Base-by-base conservation (phyloP, 805 yeast genomes). In the Saccharomycopsis javanensis region DNA sequence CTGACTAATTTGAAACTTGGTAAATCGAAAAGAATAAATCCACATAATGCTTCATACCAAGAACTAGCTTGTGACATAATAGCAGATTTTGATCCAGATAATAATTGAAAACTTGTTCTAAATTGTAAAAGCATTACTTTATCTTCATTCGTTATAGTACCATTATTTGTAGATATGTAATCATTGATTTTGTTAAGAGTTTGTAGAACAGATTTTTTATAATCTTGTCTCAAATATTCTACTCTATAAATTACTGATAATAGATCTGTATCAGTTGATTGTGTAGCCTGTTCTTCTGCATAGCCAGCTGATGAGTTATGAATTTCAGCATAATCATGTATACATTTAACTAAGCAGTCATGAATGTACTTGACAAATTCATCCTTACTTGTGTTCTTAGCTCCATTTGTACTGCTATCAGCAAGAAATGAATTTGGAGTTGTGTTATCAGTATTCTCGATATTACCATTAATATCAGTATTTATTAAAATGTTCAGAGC, bases 1-100 rank as follows among this genome's bases (percentile, higher is more conserved):
- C 61, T 60, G 1, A 77, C 60, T 28, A 79, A 64, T 37, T 74
- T 72, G 10, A 65, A 55, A 4, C 81, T 75, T 63, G 81, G 89
- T 69, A 85, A 75, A 64, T 82, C 83, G 65, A 73, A 87, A 38
- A 83, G 69, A 8, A 81, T 66, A n/a, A 82, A 72, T 6, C 81
- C 80, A 42, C 76, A 70, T 42, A 80, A 75, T 13, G 82, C 73
- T 64, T 86, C 94, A 65, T 82, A 85, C 95, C 95, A 86, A 0
- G 79, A 69, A 5, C 73, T 71, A 15, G 87, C 77, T 63, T 72
- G 74, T 15, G 72, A 71, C 3, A 80, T 66, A 23, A 85, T 84
- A 2, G 81, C 72, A 38, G 65, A 62, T 53, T 72, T 69, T 51
- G 72, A 67, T 18, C 79, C 79, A 33, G 74, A 65, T 0, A 74